Percentiles rank a stretch among this genome's conserved stretches.
These are phyloP conservation scores for Metschnikowia koreensis DNA, from an alignment of 805 yeast genomes.

Conservation along the genomic window DNA sequence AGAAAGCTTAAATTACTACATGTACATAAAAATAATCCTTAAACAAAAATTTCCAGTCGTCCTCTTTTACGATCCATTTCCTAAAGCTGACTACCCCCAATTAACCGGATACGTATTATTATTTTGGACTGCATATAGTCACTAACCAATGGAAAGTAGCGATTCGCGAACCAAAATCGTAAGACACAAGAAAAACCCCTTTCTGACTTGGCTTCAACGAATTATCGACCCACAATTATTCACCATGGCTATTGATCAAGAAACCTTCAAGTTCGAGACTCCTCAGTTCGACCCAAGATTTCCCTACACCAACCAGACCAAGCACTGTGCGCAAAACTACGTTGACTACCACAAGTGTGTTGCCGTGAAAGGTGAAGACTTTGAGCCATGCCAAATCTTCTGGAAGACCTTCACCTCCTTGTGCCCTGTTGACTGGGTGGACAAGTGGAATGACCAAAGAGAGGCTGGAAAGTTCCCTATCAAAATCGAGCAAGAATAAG, in stretches of 20 bases:
- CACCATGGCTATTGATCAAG: constrained; percentile 39
- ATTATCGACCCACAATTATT: constrained; percentile 5
- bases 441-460: constrained; percentile 87
- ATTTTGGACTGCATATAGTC: constrained; percentile 1
- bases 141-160: constrained; percentile 21
- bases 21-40: too few species aligned
- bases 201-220: background rate
- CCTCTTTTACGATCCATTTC: too few species aligned
- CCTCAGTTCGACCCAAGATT: constrained; percentile 44
- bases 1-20: too few species aligned
- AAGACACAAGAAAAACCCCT: constrained; percentile 10
- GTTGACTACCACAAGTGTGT: constrained; percentile 98
- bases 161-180: constrained; percentile 20
- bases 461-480: constrained; percentile 49
- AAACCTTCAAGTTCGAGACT: constrained; percentile 41
- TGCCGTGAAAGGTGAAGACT: constrained; percentile 95
- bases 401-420: constrained; percentile 84
- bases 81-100: too few species aligned
- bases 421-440: constrained; percentile 84
- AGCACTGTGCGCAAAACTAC: constrained; percentile 97
- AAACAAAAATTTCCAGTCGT: too few species aligned
- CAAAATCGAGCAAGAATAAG: constrained; percentile 26
- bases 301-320: constrained; percentile 97
- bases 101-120: too few species aligned
- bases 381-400: constrained; percentile 95